phyloP scores from a whole-genome alignment of 305 asterid species.

The Rubia peregrina region DNA sequence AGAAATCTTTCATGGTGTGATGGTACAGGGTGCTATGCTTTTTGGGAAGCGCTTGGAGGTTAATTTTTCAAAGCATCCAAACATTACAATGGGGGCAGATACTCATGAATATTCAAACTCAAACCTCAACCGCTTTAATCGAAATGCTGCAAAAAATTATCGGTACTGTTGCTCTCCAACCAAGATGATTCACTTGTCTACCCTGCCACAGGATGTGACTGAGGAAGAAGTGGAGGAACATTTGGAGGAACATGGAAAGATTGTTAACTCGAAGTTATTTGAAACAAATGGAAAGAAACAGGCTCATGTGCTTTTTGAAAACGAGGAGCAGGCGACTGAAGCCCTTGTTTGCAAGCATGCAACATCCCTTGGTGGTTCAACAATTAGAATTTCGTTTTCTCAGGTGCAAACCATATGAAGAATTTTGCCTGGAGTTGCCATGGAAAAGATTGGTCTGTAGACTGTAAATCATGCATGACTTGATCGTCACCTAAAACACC shows the following conservation, averaged over 20 bases:
- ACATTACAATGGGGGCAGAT: constrained; percentile 82
- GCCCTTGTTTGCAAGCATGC: constrained; percentile 98
- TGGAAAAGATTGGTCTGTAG: constrained; percentile 2
- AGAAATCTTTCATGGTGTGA: background rate
- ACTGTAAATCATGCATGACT: constrained; percentile 16
- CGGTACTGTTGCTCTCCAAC: constrained; percentile 96
- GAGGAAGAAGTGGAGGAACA: constrained; percentile 70
- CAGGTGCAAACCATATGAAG: constrained; percentile 85
- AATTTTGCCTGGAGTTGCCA: constrained; percentile 11
- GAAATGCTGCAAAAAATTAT: constrained; percentile 92
- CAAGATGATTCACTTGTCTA: constrained; percentile 90
- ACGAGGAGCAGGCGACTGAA: constrained; percentile 93
- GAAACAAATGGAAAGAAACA: constrained; percentile 98
- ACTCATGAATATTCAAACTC: constrained; percentile 94
- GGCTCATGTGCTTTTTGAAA: constrained; percentile 82
- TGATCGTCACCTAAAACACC: constrained; percentile 16
- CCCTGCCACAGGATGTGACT: constrained; percentile 74
- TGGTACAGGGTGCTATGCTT: constrained; percentile 65
- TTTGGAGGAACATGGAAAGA: constrained; percentile 79
- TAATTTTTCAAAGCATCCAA: constrained; percentile 74
- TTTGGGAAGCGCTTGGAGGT: constrained; percentile 95
- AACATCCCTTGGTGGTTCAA: constrained; percentile 76
- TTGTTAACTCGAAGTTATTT: constrained; percentile 61
- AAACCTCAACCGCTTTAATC: constrained; percentile 87
- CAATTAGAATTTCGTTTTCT: constrained; percentile 85